Evolutionary conservation across 2,329 filamentous ascomycete genomes (phyloP).

Genomic region (Ceratocystis variospora): DNA sequence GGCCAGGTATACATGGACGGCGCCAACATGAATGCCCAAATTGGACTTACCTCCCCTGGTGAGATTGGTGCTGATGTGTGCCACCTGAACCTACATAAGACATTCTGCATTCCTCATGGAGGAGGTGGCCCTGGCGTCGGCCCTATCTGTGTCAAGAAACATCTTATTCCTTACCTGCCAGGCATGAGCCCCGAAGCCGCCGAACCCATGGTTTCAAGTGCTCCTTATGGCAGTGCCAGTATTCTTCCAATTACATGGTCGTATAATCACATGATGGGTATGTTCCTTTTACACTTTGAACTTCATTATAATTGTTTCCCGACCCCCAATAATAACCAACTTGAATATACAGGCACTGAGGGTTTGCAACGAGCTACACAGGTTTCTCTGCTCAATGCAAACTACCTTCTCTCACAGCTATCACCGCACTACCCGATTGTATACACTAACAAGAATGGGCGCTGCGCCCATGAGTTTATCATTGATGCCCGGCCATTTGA

Average conservation of each 20-base stretch:
- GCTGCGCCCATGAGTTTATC: constrained; percentile 96
- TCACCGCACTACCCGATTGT: constrained; percentile 76
- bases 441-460: constrained; percentile 79
- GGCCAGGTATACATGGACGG: constrained; percentile 98
- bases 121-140: constrained; percentile 89
- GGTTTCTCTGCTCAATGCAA: constrained; percentile 87
- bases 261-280: constrained; percentile 89
- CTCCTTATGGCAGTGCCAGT: constrained; percentile 74
- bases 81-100: constrained; percentile 96
- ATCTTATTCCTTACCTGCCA: constrained; percentile 65
- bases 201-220: constrained; percentile 57
- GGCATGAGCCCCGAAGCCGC: constrained; percentile 29
- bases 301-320: background rate
- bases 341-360: constrained; percentile 33
- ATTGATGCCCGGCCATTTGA: constrained; percentile 78
- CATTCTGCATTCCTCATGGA: constrained; percentile 94
- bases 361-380: constrained; percentile 83
- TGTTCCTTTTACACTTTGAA: constrained; percentile 18
- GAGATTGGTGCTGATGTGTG: constrained; percentile 94
- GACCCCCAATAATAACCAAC: constrained; percentile 19
- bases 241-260: constrained; percentile 91
- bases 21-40: constrained; percentile 97
- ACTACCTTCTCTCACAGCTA: constrained; percentile 85
- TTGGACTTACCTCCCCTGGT: constrained; percentile 84
- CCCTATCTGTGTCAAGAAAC: constrained; percentile 78